Base-by-base conservation (phyloP, 208 protist species). In the Leishmania guyanensis region DNA sequence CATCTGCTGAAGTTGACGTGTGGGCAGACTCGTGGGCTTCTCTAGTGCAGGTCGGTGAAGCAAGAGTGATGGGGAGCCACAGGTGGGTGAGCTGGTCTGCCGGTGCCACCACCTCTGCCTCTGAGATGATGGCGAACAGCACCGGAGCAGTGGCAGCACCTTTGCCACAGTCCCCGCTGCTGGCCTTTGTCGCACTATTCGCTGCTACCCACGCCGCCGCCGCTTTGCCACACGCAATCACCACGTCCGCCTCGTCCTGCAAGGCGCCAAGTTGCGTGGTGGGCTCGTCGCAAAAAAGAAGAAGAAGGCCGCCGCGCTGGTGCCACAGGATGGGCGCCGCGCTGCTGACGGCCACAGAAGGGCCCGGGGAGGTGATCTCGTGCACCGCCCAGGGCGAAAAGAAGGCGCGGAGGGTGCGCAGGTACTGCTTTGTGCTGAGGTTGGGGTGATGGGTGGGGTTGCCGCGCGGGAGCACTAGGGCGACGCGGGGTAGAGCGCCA, bases 181-280 rank as follows among this genome's bases (percentile, higher is more conserved):
- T 8, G 75, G 5, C 36, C 54, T n/a, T 48, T n/a, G 43, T 72
- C 33, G 53, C 46, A 54, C 72, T 79, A 73, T 89, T 87, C 60
- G 84, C 84, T n/a, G 84, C 84, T 26, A 85, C 77, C 81, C 87
- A 88, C 50, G 86, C 77, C 22, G 91, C 80, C 1, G 88, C 86
- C n/a, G 82, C 77, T 78, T 91, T 91, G 12, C 93, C 91, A 74
- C 89, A 93, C 12, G 90, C 85, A 36, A 96, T 86, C 26, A 94
- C 88, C 6, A 94, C 77, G 65, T 94, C 90, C 6, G 93, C 90
- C 29, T 92, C 90, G 56, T 90, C 83, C 58, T 90, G 85, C 64
- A 94, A 70, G 12, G 77, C 83, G 26, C 89, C 86, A 5, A 94
- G 79, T 73, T 84, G 82, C 50, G 91, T 86, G n/a, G 86, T 74